Conservation (phyloP, 176 grass and related monocot species). For the Cenchrus purpureus region DNA sequence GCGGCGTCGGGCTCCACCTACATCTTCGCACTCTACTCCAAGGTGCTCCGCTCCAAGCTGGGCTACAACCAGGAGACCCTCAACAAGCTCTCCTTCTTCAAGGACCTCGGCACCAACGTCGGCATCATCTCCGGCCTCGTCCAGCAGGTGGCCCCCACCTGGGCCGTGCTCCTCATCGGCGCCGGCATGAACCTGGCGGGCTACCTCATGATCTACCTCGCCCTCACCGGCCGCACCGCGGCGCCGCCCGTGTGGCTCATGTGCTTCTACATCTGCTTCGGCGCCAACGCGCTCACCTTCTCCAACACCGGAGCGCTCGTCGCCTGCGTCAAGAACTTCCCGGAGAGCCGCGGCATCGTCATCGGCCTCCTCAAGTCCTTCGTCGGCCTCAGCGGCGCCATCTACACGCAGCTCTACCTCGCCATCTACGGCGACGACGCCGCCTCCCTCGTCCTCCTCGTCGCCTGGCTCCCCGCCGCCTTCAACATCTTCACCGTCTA, state of each 20-base stretch:
- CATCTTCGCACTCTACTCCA: constrained; percentile 64
- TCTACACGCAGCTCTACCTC: constrained; percentile 84
- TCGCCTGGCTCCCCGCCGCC: constrained; percentile 65
- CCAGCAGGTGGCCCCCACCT: constrained; percentile 57
- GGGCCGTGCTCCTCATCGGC: constrained; percentile 56
- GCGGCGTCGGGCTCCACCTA: constrained; percentile 53
- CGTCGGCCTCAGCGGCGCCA: constrained; percentile 82
- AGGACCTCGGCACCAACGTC: constrained; percentile 69
- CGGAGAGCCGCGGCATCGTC: constrained; percentile 66
- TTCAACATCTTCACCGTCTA: constrained; percentile 57
- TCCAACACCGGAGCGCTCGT: constrained; percentile 67
- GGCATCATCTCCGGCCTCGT: constrained; percentile 59
- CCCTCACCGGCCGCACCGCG: constrained; percentile 46
- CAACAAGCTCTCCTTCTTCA: constrained; percentile 67
- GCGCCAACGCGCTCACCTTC: constrained; percentile 70
- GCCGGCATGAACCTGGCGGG: constrained; percentile 62
- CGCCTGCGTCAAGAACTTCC: constrained; percentile 65
- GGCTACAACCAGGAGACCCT: constrained; percentile 66
- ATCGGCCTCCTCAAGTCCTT: constrained; percentile 59
- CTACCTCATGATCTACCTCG: constrained; percentile 80
- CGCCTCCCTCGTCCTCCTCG: constrained; percentile 48
- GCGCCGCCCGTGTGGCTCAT: constrained; percentile 52
- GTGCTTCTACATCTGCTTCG: constrained; percentile 65
- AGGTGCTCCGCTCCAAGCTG: constrained; percentile 48
- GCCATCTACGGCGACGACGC: constrained; percentile 67